phyloP scores from a whole-genome alignment of 2,329 filamentous ascomycete species.

The Fusarium sp. region DNA sequence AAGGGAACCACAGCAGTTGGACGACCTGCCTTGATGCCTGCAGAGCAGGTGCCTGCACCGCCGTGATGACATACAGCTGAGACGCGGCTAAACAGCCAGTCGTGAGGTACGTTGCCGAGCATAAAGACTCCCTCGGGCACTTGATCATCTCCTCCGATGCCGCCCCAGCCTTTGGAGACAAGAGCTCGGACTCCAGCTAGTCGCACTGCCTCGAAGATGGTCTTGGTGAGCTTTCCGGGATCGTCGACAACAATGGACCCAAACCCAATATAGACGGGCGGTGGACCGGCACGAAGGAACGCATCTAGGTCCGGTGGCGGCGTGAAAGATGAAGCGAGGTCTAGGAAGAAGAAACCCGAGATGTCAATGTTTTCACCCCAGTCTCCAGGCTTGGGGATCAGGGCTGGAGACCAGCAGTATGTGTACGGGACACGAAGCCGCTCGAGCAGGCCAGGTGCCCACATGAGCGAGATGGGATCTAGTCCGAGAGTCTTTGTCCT shows the following conservation, averaged over 20 bases:
- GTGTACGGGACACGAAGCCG: constrained; percentile 84
- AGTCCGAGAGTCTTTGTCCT: constrained; percentile 76
- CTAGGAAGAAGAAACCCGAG: constrained; percentile 78
- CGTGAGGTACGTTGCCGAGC: constrained; percentile 84
- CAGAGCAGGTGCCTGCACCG: constrained; percentile 87
- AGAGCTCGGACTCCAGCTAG: constrained; percentile 74
- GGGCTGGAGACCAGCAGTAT: constrained; percentile 80
- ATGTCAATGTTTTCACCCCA: constrained; percentile 76
- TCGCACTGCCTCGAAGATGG: constrained; percentile 75
- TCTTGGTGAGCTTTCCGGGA: constrained; percentile 72
- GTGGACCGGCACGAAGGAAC: constrained; percentile 72
- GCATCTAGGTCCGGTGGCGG: constrained; percentile 69
- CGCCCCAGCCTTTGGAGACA: constrained; percentile 89
- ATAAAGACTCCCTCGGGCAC: constrained; percentile 81
- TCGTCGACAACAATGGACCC: constrained; percentile 83
- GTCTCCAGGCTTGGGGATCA: constrained; percentile 52
- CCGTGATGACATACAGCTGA: constrained; percentile 87
- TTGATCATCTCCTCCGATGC: constrained; percentile 74
- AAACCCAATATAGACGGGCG: constrained; percentile 83
- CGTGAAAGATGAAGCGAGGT: constrained; percentile 69
- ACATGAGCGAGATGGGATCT: constrained; percentile 78
- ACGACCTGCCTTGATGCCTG: constrained; percentile 79
- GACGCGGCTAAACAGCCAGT: constrained; percentile 86
- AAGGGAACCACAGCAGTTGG: constrained; percentile 87
- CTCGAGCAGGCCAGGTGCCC: constrained; percentile 80